phyloP scores from a whole-genome alignment of 345 rosid genomes.

The Lepidium didymum region DNA sequence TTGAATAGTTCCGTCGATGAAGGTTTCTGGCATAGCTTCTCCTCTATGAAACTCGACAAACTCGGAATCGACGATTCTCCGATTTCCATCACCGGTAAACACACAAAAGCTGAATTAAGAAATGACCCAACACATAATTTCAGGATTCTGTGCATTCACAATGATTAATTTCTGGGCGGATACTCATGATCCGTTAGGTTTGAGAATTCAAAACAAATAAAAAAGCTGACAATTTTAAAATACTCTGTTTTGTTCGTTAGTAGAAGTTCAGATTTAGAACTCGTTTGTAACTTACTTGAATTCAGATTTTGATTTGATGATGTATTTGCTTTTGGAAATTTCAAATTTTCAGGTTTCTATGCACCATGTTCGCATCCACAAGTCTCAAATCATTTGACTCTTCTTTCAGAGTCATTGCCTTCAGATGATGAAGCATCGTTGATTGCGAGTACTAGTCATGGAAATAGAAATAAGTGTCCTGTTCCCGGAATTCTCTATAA shows the following conservation, averaged over 20 bases:
- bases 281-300: neutral
- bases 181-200: conserved; percentile 10
- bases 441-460: conserved; percentile 18
- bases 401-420: conserved; percentile 66
- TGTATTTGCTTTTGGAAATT: neutral
- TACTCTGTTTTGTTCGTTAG: neutral
- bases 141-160: neutral
- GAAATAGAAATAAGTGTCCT: conserved; percentile 73
- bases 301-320: neutral
- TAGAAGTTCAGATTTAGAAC: neutral
- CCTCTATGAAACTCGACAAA: conserved; percentile 80
- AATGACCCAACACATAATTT: neutral
- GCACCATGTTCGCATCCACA: conserved; percentile 87
- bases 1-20: conserved; percentile 78
- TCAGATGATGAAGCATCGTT: conserved; percentile 36
- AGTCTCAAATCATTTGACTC: conserved; percentile 66
- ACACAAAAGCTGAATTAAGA: neutral
- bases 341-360: conserved; percentile 31
- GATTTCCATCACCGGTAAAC: conserved; percentile 60
- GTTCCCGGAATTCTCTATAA: conserved; percentile 77
- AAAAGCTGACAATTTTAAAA: neutral
- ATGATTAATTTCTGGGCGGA: neutral
- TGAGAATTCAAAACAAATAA: neutral
- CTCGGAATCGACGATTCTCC: conserved; percentile 91
- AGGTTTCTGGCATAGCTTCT: conserved; percentile 89